Evolutionary conservation across 805 yeast species (phyloP), one percentile per base, ranked within the genome.

Genomic region (Wickerhamomyces chambardii): DNA sequence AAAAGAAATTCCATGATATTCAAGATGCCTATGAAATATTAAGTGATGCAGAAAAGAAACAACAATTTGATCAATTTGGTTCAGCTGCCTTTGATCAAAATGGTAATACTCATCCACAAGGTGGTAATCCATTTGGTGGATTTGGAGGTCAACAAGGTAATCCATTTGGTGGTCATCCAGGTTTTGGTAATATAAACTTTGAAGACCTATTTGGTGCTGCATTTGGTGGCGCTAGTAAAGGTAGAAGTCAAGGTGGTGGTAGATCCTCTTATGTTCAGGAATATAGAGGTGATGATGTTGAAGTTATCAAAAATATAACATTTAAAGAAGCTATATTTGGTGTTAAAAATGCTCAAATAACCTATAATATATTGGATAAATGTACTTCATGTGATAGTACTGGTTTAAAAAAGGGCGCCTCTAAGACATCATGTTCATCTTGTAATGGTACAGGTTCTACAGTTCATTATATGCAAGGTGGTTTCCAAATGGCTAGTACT

Each of bases 371-470:
- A 0, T 66, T 84, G 30, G 90, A 79, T 40, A 69, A 76, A 29
- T 92, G 99, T 64, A 56, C 61, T 11, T 70, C 86, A 0, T 92
- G 99, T 64, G 56, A 71, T 21, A 96, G 97, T 7, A 64, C 83
- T 11, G 99, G 99, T 2, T 59, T 92, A 61, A 85, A 90, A 56
- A 51, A 64, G 12, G 90, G 89, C 19, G 75, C 74, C 41, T 71
- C 73, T 58, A 82, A 84, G 51, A 62, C 76, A 10, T 84, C 95
- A 0, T 92, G 98, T 66, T 63, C 74, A 1, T 62, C 84, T 3
- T 92, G 99, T 66, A 85, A 86, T 37, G 99, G 99, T 38, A 75
- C 95, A 0, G 99, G 99, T 5, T 81, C 89, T 26, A 76, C 81
- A 15, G 82, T 87, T 16, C 97, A 90, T 49, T 68, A 78, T 32